phyloP scores from a whole-genome alignment of 306 rosid genomes.

The Dalbergia cochinchinensis region DNA sequence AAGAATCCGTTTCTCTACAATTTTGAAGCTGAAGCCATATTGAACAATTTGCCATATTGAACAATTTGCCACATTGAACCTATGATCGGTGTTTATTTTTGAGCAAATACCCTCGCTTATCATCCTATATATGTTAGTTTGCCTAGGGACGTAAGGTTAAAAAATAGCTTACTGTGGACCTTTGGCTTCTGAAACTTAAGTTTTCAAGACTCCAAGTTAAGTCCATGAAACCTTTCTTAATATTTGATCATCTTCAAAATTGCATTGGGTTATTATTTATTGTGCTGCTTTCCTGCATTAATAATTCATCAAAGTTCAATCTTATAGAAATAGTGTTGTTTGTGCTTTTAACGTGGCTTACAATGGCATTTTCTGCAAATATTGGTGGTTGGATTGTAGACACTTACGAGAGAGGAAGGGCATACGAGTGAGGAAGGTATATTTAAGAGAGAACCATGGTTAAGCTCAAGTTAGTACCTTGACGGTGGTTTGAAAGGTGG shows the following conservation, averaged over 20 bases:
- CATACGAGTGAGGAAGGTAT: too few species aligned
- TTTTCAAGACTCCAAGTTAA: neutral
- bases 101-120: neutral
- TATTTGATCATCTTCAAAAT: neutral
- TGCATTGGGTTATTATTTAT: neutral
- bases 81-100: neutral
- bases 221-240: neutral
- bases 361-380: too few species aligned
- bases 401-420: too few species aligned
- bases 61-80: too few species aligned
- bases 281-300: neutral
- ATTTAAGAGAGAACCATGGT: too few species aligned
- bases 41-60: neutral
- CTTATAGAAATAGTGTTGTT: too few species aligned
- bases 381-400: too few species aligned
- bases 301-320: neutral
- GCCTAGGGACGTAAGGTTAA: neutral
- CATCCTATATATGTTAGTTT: neutral
- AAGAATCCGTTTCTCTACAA: neutral
- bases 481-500: too few species aligned
- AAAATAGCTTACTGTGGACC: conserved; percentile 7
- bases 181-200: conserved; percentile 7
- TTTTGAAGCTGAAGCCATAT: neutral
- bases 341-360: too few species aligned
- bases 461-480: too few species aligned